Conservation (phyloP, 2,329 filamentous ascomycete species). For the Nothophoma quercina region DNA sequence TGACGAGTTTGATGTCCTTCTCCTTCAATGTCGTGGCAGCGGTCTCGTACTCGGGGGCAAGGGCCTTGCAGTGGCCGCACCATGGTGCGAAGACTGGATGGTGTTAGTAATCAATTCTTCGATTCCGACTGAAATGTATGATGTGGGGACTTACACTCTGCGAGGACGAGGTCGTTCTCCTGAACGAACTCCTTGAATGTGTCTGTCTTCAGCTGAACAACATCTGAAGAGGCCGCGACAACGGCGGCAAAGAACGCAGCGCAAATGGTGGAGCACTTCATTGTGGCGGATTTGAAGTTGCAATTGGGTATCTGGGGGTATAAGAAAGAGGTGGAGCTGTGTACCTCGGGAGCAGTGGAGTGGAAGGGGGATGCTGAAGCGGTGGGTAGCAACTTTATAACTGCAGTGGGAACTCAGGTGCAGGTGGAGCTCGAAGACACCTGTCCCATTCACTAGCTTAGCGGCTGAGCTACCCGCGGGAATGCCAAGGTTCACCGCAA, state of each 20-base stretch:
- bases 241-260: constrained; percentile 62
- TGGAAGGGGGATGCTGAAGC: constrained; percentile 21
- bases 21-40: constrained; percentile 84
- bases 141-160: constrained; percentile 75
- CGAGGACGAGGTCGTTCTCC: constrained; percentile 85
- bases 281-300: constrained; percentile 28
- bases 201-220: constrained; percentile 82
- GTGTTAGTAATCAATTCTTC: constrained; percentile 43
- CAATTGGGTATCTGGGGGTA: constrained; percentile 17
- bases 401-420: constrained; percentile 29
- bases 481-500: constrained; percentile 22
- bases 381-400: constrained; percentile 32
- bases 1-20: constrained; percentile 84
- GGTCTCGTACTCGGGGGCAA: constrained; percentile 90
- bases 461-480: constrained; percentile 15
- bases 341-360: constrained; percentile 32
- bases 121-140: neutral
- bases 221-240: constrained; percentile 73
- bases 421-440: too few relatives aligned
- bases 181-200: constrained; percentile 88
- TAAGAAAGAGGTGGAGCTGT: constrained; percentile 16
- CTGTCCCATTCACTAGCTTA: constrained; percentile 26
- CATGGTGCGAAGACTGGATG: constrained; percentile 86
- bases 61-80: constrained; percentile 98
- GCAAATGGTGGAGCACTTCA: constrained; percentile 49